Conservation (phyloP, 2,329 filamentous ascomycete species). For the Lecanosticta acicola region DNA sequence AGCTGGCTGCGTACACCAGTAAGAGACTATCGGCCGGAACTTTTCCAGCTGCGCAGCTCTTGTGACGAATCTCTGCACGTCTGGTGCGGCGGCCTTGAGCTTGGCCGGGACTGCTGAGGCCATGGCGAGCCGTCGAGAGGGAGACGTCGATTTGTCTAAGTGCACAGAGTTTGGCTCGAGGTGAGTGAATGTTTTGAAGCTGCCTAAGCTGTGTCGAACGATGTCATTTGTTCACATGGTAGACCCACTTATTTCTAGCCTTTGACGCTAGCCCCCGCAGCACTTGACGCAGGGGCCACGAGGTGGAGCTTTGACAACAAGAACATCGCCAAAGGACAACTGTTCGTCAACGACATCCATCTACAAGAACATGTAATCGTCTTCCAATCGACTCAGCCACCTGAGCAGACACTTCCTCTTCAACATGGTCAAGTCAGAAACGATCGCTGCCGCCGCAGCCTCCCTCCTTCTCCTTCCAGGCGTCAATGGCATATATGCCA, state of each 20-base stretch:
- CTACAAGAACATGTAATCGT: not conserved
- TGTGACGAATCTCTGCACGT: constrained; percentile 76
- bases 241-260: not conserved
- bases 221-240: not conserved
- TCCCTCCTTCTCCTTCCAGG: constrained; percentile 62
- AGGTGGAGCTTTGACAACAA: constrained; percentile 1
- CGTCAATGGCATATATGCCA: constrained; percentile 72
- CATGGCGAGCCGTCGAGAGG: constrained; percentile 48
- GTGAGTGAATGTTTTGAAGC: constrained; percentile 6
- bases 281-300: constrained; percentile 1
- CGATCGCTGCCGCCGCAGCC: constrained; percentile 53
- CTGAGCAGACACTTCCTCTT: not conserved
- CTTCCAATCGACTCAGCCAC: not conserved
- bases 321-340: constrained; percentile 14
- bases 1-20: constrained; percentile 71
- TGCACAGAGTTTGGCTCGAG: not conserved
- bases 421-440: constrained; percentile 20
- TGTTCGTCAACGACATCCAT: constrained; percentile 1
- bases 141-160: not conserved
- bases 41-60: constrained; percentile 79
- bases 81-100: constrained; percentile 62
- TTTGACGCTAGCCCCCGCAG: constrained; percentile 1
- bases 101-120: constrained; percentile 63
- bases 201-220: not conserved
- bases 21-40: constrained; percentile 80